Evolutionary conservation across 202 grass and related monocot species (phyloP).

Genomic region (Dendrocalamus latiflorus): DNA sequence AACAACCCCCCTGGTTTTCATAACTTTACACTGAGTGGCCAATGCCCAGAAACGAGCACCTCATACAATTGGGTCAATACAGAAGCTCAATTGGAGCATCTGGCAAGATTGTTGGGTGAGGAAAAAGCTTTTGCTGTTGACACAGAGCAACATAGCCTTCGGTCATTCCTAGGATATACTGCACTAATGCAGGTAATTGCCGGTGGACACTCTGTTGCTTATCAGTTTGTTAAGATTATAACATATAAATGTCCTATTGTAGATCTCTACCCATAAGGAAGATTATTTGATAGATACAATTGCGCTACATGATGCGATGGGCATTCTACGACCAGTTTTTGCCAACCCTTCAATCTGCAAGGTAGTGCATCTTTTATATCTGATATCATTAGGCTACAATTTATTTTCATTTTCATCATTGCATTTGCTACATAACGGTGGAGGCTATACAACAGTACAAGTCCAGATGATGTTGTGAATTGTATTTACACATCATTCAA

Average conservation of each 20-base stretch:
- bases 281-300: constrained; percentile 96
- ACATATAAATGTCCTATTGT: constrained; percentile 9
- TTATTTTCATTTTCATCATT: constrained; percentile 4
- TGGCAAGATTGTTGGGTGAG: constrained; percentile 42
- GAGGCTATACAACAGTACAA: constrained; percentile 12
- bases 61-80: constrained; percentile 74
- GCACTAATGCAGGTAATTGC: constrained; percentile 87
- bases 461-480: background rate
- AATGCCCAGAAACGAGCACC: constrained; percentile 39
- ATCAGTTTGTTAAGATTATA: constrained; percentile 5
- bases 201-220: background rate
- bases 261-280: constrained; percentile 78
- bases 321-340: constrained; percentile 65
- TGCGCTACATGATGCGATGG: constrained; percentile 77
- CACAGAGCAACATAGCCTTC: constrained; percentile 90
- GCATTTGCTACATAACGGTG: too few relatives aligned
- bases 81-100: constrained; percentile 57
- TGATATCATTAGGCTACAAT: constrained; percentile 7
- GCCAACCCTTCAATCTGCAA: constrained; percentile 73
- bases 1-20: constrained; percentile 36
- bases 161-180: constrained; percentile 94
- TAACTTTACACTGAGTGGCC: constrained; percentile 21
- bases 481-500: background rate
- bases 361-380: constrained; percentile 43
- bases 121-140: constrained; percentile 77